Conservation (phyloP, 1,284 basidiomycete species). For the Tylopilus orsonianus region DNA sequence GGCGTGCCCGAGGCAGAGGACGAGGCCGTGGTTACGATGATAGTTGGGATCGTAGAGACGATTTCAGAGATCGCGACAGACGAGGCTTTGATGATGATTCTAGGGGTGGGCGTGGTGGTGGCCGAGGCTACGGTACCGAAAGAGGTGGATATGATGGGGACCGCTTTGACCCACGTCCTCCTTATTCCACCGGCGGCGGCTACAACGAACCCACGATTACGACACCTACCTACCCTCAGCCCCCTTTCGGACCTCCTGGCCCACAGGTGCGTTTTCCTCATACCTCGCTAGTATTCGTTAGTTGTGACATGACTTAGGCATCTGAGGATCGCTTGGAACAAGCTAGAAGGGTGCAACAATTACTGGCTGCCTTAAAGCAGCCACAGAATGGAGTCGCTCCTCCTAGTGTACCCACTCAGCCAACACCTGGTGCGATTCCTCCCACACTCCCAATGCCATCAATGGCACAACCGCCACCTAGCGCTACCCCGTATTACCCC, state of each 20-base stretch:
- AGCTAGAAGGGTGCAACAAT: constrained; percentile 78
- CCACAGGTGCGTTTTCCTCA: constrained; percentile 24
- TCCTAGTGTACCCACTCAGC: constrained; percentile 28
- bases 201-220: constrained; percentile 34
- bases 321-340: constrained; percentile 76
- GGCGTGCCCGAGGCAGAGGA: constrained; percentile 43
- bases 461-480: constrained; percentile 37
- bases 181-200: constrained; percentile 30
- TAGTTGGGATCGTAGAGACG: constrained; percentile 47
- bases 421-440: constrained; percentile 37
- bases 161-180: constrained; percentile 37
- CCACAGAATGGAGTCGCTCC: constrained; percentile 44
- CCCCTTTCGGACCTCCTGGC: constrained; percentile 16
- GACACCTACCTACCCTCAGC: constrained; percentile 22
- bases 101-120: constrained; percentile 37
- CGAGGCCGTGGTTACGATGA: constrained; percentile 36
- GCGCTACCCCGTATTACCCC: constrained; percentile 41
- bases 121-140: constrained; percentile 36
- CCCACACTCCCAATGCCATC: constrained; percentile 35
- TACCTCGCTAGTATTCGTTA: background rate
- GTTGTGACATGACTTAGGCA: constrained; percentile 17
- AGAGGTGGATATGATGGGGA: constrained; percentile 38
- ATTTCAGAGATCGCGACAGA: constrained; percentile 49
- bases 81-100: constrained; percentile 47
- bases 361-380: constrained; percentile 76